phyloP scores from a whole-genome alignment of 2,329 filamentous ascomycete species.

The Malbranchea cinnamomea region DNA sequence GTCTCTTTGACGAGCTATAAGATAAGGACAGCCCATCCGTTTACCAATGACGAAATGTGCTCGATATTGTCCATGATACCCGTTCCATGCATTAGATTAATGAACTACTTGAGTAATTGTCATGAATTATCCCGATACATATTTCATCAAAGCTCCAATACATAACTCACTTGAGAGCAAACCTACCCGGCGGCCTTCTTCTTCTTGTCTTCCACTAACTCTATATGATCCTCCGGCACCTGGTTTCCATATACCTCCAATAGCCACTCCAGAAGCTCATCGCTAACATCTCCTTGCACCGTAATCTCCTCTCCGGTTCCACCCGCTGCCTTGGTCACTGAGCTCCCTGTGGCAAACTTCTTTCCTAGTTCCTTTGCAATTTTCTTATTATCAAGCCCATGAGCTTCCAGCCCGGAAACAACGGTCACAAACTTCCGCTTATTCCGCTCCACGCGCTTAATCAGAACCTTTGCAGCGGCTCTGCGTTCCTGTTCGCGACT shows the following conservation, averaged over 20 bases:
- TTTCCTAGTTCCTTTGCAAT: slow-evolving; percentile 93
- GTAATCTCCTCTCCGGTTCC: slow-evolving; percentile 66
- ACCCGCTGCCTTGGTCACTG: slow-evolving; percentile 74
- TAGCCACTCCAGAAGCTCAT: slow-evolving; percentile 85
- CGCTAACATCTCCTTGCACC: slow-evolving; percentile 90
- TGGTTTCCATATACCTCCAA: slow-evolving; percentile 68
- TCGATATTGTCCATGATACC: too few relatives aligned
- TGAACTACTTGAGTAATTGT: too few relatives aligned
- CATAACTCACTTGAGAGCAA: too few relatives aligned
- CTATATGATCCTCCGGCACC: slow-evolving; percentile 89
- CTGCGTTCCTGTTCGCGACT: slow-evolving; percentile 70
- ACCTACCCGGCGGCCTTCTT: slow-evolving; percentile 44
- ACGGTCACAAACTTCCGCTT: slow-evolving; percentile 96
- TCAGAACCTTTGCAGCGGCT: slow-evolving; percentile 66
- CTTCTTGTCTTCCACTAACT: slow-evolving; percentile 89
- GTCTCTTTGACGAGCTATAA: too few relatives aligned
- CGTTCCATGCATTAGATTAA: too few relatives aligned
- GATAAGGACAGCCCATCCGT: too few relatives aligned
- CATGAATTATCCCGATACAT: too few relatives aligned
- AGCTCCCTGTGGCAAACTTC: slow-evolving; percentile 91
- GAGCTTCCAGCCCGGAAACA: slow-evolving; percentile 77
- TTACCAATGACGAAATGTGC: too few relatives aligned
- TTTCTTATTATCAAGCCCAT: slow-evolving; percentile 89
- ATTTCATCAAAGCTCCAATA: too few relatives aligned
- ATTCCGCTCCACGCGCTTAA: slow-evolving; percentile 95